Evolutionary conservation across 163 green algal species (phyloP), one percentile per base, ranked within the genome.

Genomic region (Coccomyxa subellipsoidea): DNA sequence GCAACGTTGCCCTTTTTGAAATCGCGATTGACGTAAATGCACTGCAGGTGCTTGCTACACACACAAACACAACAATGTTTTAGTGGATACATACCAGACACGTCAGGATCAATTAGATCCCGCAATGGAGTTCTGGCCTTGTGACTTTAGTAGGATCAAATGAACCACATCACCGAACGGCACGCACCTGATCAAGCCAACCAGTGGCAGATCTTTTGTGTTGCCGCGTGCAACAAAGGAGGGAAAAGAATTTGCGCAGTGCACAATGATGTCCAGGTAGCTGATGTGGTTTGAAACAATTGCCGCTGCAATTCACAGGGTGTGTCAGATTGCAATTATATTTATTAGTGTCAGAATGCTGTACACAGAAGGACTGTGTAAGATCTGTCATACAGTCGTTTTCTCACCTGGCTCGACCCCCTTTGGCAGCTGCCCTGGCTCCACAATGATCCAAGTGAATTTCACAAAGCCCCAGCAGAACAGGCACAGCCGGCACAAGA

Each of bases 211-310:
- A 54, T 87, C 75, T 5, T 84, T 77, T 0, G 91, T 95, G 31
- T 85, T 86, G 18, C 88, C 87, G 37, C 90, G 82, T 0, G 94
- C 93, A 31, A 97, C 94, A 85, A 98, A 98, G 39, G 82, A 84
- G 25, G 95, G 94, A 54, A 95, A 96, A 39, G 82, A 92, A 36
- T 87, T 78, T 35, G 88, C 89, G 90, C 97, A 96, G 85, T 96
- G 93, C 23, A 98, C 81, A 38, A 98, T 81, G 80, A 98, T 98
- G 87, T 98, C 95, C 5, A 90, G 69, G 88, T 90, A 98, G 82
- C 88, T 90, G 47, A 91, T 82, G 87, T 98, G 94, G 84, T 97
- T 97, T 78, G 86, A 92, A 9, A 97, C 89, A 36, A 97, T 90
- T 32, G 54, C 89, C 9, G 78, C 78, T 76, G 54, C 78, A 37